Evolutionary conservation across 345 rosid genomes (phyloP).

Genomic region (Gossypium arboreum): DNA sequence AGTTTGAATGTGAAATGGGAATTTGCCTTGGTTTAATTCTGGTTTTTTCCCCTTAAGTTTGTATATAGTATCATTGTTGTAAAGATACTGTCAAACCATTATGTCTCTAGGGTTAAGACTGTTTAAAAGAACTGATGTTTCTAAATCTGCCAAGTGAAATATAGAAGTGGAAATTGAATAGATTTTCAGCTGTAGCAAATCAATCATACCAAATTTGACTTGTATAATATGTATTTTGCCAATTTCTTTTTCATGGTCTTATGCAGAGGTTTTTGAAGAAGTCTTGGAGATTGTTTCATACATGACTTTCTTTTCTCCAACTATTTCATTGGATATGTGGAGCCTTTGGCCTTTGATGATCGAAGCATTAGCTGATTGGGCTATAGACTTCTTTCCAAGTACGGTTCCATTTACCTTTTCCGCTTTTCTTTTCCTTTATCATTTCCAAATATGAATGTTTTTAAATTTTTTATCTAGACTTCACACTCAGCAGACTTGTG

Average conservation of each 20-base stretch:
- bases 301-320: constrained; percentile 96
- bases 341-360: constrained; percentile 96
- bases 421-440: background rate
- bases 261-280: constrained; percentile 98
- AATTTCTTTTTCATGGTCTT: constrained; percentile 16
- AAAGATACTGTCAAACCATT: background rate
- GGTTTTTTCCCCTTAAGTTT: background rate
- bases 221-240: background rate
- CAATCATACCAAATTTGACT: constrained; percentile 3
- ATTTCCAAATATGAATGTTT: background rate
- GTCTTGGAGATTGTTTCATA: constrained; percentile 96
- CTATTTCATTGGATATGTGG: constrained; percentile 93
- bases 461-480: background rate
- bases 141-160: background rate
- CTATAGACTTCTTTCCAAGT: constrained; percentile 96
- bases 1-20: background rate
- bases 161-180: background rate
- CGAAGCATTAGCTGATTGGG: constrained; percentile 95
- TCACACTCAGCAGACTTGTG: background rate
- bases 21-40: background rate
- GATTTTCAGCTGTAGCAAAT: background rate
- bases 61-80: background rate
- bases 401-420: constrained; percentile 10
- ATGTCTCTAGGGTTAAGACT: background rate
- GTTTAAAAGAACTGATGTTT: background rate